Evolutionary conservation across 2,329 filamentous ascomycete species (phyloP), one percentile per base, ranked within the genome.

Genomic region (Claviceps cyperi): DNA sequence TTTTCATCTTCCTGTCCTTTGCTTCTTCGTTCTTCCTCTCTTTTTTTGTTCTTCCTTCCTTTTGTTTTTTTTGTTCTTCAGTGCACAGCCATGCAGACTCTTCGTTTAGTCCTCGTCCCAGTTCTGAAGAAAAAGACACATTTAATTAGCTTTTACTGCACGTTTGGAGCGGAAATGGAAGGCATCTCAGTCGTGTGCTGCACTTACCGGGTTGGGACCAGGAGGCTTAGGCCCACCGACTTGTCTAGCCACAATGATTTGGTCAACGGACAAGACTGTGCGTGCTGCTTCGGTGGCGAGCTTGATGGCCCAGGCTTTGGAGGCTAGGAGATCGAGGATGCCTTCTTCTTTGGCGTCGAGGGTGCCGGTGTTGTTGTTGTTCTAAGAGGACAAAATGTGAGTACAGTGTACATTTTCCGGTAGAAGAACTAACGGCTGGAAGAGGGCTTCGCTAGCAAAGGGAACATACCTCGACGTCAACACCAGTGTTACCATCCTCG

Each of bases 161-260:
- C 17, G 1, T 28, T 28, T 32, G 9, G 11, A 11, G 28, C 28
- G 28, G 28, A 11, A 11, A 32, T 11, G 9, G 9, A 32, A 32
- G 28, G 11, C 3, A 32, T 32, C 1, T 32, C n/a, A 39, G 37
- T 40, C 4, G 38, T 41, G 4, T 6, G 1, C 5, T 43, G 14
- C 49, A 67, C 73, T 62, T 63, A 76, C 73, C 44, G 90, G 84
- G 70, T 96, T 96, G 58, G 89, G 92, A 45, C 86, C 90, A 32
- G 92, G 92, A 51, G 91, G 91, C 77, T 98, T 98, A 21, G 94
- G 92, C 38, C 92, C 92, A 63, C 92, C 92, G 46, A 94, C 92
- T 72, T 97, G 92, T 71, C 91, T 82, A 55, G 94, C 90, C 51
- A 98, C 92, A 64, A 98, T 98, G 64, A 98, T 98, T 72, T 98